These are phyloP conservation scores for Bimuria novae-zelandiae DNA, from an alignment of 2,329 filamentous ascomycete genomes.

Conservation along the genomic window DNA sequence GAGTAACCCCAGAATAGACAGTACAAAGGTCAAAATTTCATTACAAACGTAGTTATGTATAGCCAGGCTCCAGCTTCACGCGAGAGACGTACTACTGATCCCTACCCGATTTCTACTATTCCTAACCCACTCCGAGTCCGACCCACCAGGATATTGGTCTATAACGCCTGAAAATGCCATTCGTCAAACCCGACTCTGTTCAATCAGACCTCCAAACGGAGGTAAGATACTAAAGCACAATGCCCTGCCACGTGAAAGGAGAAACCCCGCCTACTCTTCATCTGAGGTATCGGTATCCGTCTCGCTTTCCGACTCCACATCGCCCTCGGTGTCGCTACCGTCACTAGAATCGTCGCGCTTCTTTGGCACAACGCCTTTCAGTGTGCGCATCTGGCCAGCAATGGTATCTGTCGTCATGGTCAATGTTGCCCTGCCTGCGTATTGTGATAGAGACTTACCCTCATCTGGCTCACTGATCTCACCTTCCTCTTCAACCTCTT, in stretches of 20 bases:
- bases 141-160: constrained; percentile 3
- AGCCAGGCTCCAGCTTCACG: too few species aligned
- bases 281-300: constrained; percentile 50
- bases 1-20: too few species aligned
- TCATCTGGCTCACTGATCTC: constrained; percentile 98
- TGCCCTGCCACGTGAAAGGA: background rate
- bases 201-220: background rate
- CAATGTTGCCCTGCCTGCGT: constrained; percentile 18
- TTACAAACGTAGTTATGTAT: too few species aligned
- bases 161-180: constrained; percentile 8
- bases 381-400: constrained; percentile 85
- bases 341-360: constrained; percentile 66
- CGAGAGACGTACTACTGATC: background rate
- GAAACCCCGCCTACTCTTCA: constrained; percentile 43
- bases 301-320: constrained; percentile 58
- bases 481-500: constrained; percentile 79
- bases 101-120: background rate
- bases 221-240: background rate
- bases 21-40: too few species aligned
- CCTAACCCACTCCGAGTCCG: background rate
- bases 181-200: background rate
- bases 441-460: constrained; percentile 64
- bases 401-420: constrained; percentile 69
- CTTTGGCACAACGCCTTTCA: constrained; percentile 69
- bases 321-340: constrained; percentile 68